Base-by-base conservation (phyloP, 257 asterid species). In the Ehretia macrophylla region DNA sequence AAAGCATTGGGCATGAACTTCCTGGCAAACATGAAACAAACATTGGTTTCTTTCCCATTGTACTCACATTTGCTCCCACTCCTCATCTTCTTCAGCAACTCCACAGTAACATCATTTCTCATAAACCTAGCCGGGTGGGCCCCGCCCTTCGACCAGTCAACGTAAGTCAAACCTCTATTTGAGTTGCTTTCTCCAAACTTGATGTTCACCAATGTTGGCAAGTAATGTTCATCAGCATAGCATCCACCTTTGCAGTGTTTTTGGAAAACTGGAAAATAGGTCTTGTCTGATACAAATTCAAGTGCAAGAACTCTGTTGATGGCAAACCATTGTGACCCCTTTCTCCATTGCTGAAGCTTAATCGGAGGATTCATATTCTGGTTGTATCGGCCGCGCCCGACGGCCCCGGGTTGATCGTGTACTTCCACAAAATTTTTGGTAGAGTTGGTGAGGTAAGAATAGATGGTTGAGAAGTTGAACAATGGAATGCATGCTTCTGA, bases 251-350 rank as follows among this genome's bases (percentile, higher is more conserved):
- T 67, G 65, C 99, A 92, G 23, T 81, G 55, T 0, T 56, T 35
- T 16, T 71, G 79, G 40, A 82, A 92, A 0, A 69, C 40, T 0
- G 84, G 68, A 17, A 86, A 88, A 56, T 81, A 82, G 0, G 32
- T 53, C 4, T 17, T 64, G 52, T 92, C 99, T 0, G 91, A 63
- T 13, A 88, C 47, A 0, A 92, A 77, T 63, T 88, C 96, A 5
- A 83, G 0, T 1, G 97, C 97, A 0, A 88, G 81, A 14, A 49
- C 65, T 10, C 94, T 67, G 32, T 86, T 90, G 55, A 84, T 79
- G 18, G 56, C 85, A 12, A 92, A 92, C 99, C 97, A 92, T 44
- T 92, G 96, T 32, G 97, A 81, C 27, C 97, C 99, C 37, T 92
- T 92, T 20, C 94, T 53, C 99, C 99, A 88, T 14, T 88, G 84